Base-by-base conservation (phyloP, 2,329 filamentous ascomycete species). In the Fusarium falciforme region DNA sequence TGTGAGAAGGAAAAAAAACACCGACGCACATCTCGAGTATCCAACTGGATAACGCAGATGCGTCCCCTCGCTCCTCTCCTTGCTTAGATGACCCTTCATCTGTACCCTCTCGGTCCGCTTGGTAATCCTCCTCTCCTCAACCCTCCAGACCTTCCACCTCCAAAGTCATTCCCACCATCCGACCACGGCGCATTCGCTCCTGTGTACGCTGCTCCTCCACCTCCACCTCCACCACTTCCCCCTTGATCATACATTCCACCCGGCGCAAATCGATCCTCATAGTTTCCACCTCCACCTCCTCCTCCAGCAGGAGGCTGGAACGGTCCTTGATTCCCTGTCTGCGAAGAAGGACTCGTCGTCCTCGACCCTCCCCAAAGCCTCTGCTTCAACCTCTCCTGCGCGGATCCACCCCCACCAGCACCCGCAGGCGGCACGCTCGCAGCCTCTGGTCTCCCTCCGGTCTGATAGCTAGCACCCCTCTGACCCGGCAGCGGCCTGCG, bases 361-460 rank as follows among this genome's bases (percentile, higher is more conserved):
- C 88, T 87, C 25, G 89, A 83, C 6, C 87, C 87, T 33, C 89
- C 91, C 87, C 94, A 94, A 54, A 98, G 84, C 71, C 94, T 87
- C 78, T 95, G 94, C 80, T 94, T 94, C 76, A 98, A 85, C 76
- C 94, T 88, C 77, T 97, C 94, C 84, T 97, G 94, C 60, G 94
- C 94, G 22, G 91, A 90, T 4, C 87, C 84, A 36, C 77, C 73
- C 2, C 44, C 58, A n/a, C 57, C 42, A 77, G 78, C 72, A 77
- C 81, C 79, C 72, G 80, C 77, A 66, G 76, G 78, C 12, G 78
- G 80, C 25, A 77, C 73, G 29, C 77, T 82, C 44, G 76, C 68
- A 4, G 71, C 75, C 42, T 78, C 76, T 6, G 67, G 31, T 25
- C 74, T 71, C 33, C 75, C 69, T 6, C 79, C 76, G 47, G 82